These are phyloP conservation scores for Saccharomycodes ludwigii DNA, from an alignment of 805 yeast species.

Conservation along the genomic window DNA sequence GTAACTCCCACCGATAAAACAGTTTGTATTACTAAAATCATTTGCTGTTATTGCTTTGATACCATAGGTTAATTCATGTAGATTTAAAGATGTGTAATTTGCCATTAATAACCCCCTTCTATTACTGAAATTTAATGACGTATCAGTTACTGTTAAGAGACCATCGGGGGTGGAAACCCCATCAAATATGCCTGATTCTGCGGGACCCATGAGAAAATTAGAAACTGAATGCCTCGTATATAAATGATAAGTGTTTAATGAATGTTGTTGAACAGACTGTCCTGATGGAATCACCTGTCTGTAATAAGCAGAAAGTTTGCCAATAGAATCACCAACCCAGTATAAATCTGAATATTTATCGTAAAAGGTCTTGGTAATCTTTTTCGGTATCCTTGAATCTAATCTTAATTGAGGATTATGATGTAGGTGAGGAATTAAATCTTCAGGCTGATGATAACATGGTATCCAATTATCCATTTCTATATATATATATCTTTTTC, in stretches of 20 bases:
- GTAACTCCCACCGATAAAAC: slow-evolving; percentile 35
- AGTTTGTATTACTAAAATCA: slow-evolving; percentile 23
- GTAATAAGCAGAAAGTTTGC: slow-evolving; percentile 30
- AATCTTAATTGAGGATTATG: slow-evolving; percentile 21
- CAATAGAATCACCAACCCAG: slow-evolving; percentile 71
- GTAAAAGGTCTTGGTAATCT: slow-evolving; percentile 31
- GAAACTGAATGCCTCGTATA: slow-evolving; percentile 30
- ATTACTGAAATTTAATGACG: slow-evolving; percentile 39
- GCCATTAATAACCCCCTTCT: slow-evolving; percentile 35
- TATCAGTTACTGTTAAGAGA: slow-evolving; percentile 41
- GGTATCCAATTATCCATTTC: slow-evolving; percentile 26
- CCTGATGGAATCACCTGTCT: slow-evolving; percentile 2
- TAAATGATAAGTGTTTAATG: neutral
- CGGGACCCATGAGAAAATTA: slow-evolving; percentile 41
- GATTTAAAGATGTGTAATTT: neutral
- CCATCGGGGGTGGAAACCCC: slow-evolving; percentile 41
- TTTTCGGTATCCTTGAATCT: slow-evolving; percentile 20
- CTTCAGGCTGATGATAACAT: slow-evolving; percentile 18
- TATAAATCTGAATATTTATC: slow-evolving; percentile 65
- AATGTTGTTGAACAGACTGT: neutral
- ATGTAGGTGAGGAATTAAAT: slow-evolving; percentile 18
- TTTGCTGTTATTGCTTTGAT: slow-evolving; percentile 26
- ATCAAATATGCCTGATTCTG: slow-evolving; percentile 39
- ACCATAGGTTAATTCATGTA: slow-evolving; percentile 1
- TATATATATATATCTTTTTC: neutral